These are phyloP conservation scores for Phaeodactylum tricornutum DNA, from an alignment of 108 stramenopile genomes.

Conservation along the genomic window DNA sequence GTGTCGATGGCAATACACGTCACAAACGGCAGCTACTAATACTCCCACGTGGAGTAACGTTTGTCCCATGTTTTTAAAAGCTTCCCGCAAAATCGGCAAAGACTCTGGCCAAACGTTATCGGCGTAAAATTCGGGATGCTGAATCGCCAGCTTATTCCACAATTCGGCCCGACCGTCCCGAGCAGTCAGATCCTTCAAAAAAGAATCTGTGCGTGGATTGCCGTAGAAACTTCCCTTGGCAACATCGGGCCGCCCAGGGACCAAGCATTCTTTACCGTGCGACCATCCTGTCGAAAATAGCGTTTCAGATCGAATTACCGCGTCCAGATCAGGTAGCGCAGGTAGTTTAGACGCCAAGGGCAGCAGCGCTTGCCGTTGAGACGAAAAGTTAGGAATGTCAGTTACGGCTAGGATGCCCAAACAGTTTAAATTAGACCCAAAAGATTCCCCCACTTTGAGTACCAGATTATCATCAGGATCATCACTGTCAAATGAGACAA, in stretches of 20 bases:
- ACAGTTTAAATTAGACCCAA: slow-evolving; percentile 23
- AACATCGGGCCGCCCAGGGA: slow-evolving; percentile 57
- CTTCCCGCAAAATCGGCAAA: slow-evolving; percentile 57
- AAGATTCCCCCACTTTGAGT: slow-evolving; percentile 24
- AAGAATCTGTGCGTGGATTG: slow-evolving; percentile 75
- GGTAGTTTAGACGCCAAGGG: slow-evolving; percentile 52
- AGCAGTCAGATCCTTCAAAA: slow-evolving; percentile 3
- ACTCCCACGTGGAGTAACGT: slow-evolving; percentile 61
- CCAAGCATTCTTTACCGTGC: slow-evolving; percentile 76
- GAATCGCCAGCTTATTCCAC: slow-evolving; percentile 7
- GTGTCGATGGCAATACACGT: slow-evolving; percentile 12
- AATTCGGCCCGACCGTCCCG: slow-evolving; percentile 5
- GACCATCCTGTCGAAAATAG: slow-evolving; percentile 72
- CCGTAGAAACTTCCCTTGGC: slow-evolving; percentile 86
- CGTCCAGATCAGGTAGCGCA: slow-evolving; percentile 21
- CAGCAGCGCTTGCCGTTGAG: slow-evolving; percentile 25
- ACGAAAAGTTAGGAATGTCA: slow-evolving; percentile 27
- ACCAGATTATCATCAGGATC: slow-evolving; percentile 10
- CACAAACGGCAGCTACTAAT: slow-evolving; percentile 61
- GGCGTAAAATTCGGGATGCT: slow-evolving; percentile 51
- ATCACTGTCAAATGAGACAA: slow-evolving; percentile 11
- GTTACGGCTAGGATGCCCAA: slow-evolving; percentile 49
- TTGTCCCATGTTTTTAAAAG: slow-evolving; percentile 60
- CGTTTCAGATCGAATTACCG: slow-evolving; percentile 41
- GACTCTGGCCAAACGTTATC: slow-evolving; percentile 78